Evolutionary conservation across 2,329 filamentous ascomycete species (phyloP).

Genomic region (Colletotrichum trifolii): DNA sequence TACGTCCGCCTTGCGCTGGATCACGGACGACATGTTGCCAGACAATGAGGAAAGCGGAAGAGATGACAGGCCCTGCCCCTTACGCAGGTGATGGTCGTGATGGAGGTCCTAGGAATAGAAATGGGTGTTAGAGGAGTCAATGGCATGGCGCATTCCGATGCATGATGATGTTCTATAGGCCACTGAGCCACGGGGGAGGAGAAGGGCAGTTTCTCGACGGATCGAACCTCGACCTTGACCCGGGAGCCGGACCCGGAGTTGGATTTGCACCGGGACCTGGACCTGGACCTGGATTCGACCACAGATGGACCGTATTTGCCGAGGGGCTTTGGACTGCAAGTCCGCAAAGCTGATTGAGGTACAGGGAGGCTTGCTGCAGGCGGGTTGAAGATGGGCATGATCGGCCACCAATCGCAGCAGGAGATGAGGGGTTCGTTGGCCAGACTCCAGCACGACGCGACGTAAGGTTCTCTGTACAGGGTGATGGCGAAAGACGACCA

Average conservation of each 20-base stretch:
- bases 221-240: too few relatives aligned
- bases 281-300: too few relatives aligned
- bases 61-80: background rate
- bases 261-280: too few relatives aligned
- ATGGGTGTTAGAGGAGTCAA: background rate
- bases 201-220: background rate
- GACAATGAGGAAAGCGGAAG: too few relatives aligned
- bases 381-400: conserved; percentile 33
- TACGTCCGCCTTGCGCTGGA: too few relatives aligned
- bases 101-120: conserved; percentile 29
- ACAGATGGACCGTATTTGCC: conserved; percentile 6
- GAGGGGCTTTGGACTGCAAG: conserved; percentile 11
- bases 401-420: conserved; percentile 18
- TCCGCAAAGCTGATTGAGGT: conserved; percentile 25
- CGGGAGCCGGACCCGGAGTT: too few relatives aligned
- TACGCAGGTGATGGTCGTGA: background rate
- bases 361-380: conserved; percentile 28
- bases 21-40: too few relatives aligned
- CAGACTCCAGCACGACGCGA: conserved; percentile 23
- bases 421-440: conserved; percentile 19
- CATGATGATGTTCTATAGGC: background rate
- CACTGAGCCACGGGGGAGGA: conserved; percentile 3
- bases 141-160: conserved; percentile 23
- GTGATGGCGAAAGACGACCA: background rate
- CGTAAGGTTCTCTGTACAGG: conserved; percentile 6